A percentile compares a stretch with the other conserved stretches of the same genome.
These are phyloP conservation scores for Raffaelea albimanens DNA, from an alignment of 2,329 filamentous ascomycete genomes.

Conservation along the genomic window DNA sequence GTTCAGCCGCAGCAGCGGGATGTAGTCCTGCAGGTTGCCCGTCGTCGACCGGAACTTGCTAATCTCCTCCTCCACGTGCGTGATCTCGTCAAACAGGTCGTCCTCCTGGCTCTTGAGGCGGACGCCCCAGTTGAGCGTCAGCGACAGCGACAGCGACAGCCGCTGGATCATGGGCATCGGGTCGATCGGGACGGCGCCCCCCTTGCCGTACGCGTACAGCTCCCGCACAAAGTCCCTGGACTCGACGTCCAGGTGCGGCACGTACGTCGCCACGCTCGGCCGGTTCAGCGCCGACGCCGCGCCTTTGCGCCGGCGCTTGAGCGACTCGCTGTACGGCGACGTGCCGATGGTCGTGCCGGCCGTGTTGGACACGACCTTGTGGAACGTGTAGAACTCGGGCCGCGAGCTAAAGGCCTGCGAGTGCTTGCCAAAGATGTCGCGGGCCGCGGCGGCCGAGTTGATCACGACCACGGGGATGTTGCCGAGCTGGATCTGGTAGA, in stretches of 20 bases:
- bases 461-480: conserved; percentile 68
- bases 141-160: conserved; percentile 64
- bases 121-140: conserved; percentile 71
- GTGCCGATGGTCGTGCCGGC: conserved; percentile 77
- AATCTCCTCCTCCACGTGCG: conserved; percentile 63
- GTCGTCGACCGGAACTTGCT: conserved; percentile 59
- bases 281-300: conserved; percentile 70
- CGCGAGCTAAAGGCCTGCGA: conserved; percentile 62
- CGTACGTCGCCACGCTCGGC: conserved; percentile 59
- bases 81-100: conserved; percentile 58
- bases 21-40: conserved; percentile 63
- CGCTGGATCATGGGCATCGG: conserved; percentile 64
- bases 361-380: conserved; percentile 55
- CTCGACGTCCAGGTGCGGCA: conserved; percentile 74
- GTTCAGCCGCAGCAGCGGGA: conserved; percentile 49
- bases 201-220: conserved; percentile 36
- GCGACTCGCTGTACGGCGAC: conserved; percentile 74
- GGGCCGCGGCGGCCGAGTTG: conserved; percentile 66
- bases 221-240: conserved; percentile 62
- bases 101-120: conserved; percentile 39
- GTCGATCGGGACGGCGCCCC: conserved; percentile 43
- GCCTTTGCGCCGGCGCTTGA: conserved; percentile 65
- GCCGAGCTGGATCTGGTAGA: conserved; percentile 58
- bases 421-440: conserved; percentile 65
- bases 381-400: conserved; percentile 71